phyloP scores from a whole-genome alignment of 768 basidiomycete species.

The Russula griseocarnosa region DNA sequence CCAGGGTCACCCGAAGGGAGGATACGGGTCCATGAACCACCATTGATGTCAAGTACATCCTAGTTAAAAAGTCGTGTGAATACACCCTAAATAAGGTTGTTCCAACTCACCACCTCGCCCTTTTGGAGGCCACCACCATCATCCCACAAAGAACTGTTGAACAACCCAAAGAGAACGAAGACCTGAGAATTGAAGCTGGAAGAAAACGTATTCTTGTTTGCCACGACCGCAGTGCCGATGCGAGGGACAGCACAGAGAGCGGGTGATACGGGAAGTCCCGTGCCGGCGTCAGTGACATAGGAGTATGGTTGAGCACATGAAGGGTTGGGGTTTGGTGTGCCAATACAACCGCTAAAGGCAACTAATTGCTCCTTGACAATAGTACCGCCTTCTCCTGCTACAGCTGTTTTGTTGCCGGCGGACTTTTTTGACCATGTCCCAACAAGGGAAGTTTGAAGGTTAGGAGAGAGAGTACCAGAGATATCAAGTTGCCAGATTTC shows the following conservation, averaged over 20 bases:
- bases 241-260: constrained; percentile 58
- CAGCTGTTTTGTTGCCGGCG: constrained; percentile 40
- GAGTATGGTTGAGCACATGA: constrained; percentile 59
- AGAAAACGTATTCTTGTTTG: constrained; percentile 56
- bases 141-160: constrained; percentile 61
- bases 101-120: constrained; percentile 65
- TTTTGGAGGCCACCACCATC: constrained; percentile 55
- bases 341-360: constrained; percentile 59
- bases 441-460: constrained; percentile 46
- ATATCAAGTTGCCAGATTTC: constrained; percentile 70
- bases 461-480: constrained; percentile 68
- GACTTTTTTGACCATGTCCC: constrained; percentile 59
- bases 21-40: constrained; percentile 66
- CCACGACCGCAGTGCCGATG: constrained; percentile 53
- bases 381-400: constrained; percentile 53
- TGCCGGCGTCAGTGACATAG: constrained; percentile 61
- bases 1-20: constrained; percentile 75
- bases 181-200: constrained; percentile 58
- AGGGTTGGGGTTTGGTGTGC: constrained; percentile 37
- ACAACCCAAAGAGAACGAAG: constrained; percentile 64
- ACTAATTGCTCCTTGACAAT: constrained; percentile 53
- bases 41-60: constrained; percentile 59
- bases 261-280: constrained; percentile 40
- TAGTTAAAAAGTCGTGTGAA: constrained; percentile 30
- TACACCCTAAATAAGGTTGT: background rate